Evolutionary conservation across 2,329 filamentous ascomycete species (phyloP).

Genomic region (Aspergillus proliferans): DNA sequence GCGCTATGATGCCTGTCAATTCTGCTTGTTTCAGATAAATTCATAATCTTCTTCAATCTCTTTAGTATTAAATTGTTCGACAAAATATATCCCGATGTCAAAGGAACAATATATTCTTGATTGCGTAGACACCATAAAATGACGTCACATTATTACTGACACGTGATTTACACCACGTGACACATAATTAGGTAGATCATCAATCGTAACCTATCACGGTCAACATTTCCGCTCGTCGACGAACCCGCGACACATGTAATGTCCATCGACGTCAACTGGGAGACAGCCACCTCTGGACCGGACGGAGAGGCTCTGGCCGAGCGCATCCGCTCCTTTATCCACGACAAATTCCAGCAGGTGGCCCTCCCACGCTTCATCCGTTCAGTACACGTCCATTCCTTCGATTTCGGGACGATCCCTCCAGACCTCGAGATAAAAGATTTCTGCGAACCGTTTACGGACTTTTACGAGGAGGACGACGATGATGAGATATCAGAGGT

Average conservation of each 20-base stretch:
- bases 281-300: slow-evolving; percentile 78
- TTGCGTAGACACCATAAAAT: no score
- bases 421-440: slow-evolving; percentile 91
- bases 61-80: no score
- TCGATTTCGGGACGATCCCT: slow-evolving; percentile 78
- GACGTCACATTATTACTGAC: no score
- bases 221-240: background rate
- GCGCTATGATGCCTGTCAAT: no score
- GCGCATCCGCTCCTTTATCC: slow-evolving; percentile 84
- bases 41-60: no score
- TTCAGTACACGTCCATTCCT: slow-evolving; percentile 87
- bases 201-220: background rate
- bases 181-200: background rate
- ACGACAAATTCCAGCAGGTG: slow-evolving; percentile 91
- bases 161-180: no score
- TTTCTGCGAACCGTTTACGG: slow-evolving; percentile 87
- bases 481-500: slow-evolving; percentile 43
- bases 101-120: no score
- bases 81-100: no score
- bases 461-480: slow-evolving; percentile 82
- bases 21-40: no score
- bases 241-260: slow-evolving; percentile 47
- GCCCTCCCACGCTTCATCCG: slow-evolving; percentile 92
- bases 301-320: slow-evolving; percentile 81
- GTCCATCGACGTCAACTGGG: slow-evolving; percentile 98